Evolutionary conservation across 225 moss, liverwort and hornwort species (phyloP), one percentile per base, ranked within the genome.

Genomic region (Physcomitrium patens): DNA sequence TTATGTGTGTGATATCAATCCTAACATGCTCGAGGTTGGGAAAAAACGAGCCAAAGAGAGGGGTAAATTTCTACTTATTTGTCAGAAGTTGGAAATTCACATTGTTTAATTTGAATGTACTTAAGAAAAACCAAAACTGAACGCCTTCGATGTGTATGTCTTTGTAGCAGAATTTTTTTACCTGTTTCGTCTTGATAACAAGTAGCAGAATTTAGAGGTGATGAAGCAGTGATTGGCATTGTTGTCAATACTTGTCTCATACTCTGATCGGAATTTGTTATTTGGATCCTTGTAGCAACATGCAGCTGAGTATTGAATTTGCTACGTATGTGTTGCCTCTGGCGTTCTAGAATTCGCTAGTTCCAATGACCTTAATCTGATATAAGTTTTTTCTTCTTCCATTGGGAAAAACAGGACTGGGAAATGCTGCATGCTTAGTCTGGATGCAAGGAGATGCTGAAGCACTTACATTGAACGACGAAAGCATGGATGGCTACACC

Each of bases 361-460:
- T 50, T 15, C 48, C 10, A 45, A 27, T 63, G 13, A 2, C 20
- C 8, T 15, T 64, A 28, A 58, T 50, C 52, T 65, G 37, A 53
- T 22, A 17, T 27, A 37, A 19, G 31, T 60, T 76, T 31, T 67
- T 41, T 52, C 55, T 54, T 3, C 73, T 79, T 43, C 55, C 66
- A 71, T 68, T 78, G 64, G 12, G 8, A 51, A 45, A 68, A 64
- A 1, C 87, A 99, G 99, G 99, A 59, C 82, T 95, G 24, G 89
- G 80, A 56, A 90, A 87, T 77, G 83, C 86, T 19, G 75, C 90
- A 50, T 88, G 87, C 68, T 82, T 99, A 55, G 86, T 89, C 3
- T 99, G 99, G 99, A 91, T 93, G 82, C 91, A 95, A 87, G 99
- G 95, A 68, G 89, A 99, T 73, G 99, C 99, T 52, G 95, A 99